These are phyloP conservation scores for Candida glaebosa DNA, from an alignment of 805 yeast species.

Conservation along the genomic window DNA sequence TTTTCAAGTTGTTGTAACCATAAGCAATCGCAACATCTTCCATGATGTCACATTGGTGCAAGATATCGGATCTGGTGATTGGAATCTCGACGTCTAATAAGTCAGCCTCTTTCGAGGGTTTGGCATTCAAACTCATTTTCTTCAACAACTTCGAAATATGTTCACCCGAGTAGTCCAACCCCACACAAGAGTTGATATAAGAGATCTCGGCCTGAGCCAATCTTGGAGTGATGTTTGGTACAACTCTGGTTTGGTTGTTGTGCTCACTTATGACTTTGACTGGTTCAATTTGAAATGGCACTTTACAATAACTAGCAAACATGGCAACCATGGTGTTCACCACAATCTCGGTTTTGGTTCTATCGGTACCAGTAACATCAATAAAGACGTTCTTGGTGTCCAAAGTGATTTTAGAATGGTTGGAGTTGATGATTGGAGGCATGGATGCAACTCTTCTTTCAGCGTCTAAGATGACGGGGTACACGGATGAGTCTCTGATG, in stretches of 20 bases:
- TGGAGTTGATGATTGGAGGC: conserved; percentile 96
- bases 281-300: conserved; percentile 86
- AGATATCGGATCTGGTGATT: conserved; percentile 90
- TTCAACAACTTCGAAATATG: conserved; percentile 66
- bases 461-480: conserved; percentile 84
- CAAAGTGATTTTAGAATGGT: conserved; percentile 81
- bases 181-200: conserved; percentile 90
- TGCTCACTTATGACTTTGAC: conserved; percentile 80
- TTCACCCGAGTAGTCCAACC: conserved; percentile 66
- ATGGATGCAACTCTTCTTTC: conserved; percentile 77
- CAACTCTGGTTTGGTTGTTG: conserved; percentile 67
- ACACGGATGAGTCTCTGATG: conserved; percentile 82
- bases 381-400: conserved; percentile 85
- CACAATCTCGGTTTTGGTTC: conserved; percentile 90
- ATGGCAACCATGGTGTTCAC: conserved; percentile 90
- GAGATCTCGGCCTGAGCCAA: conserved; percentile 67
- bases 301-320: conserved; percentile 85
- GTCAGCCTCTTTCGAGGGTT: conserved; percentile 46
- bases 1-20: conserved; percentile 85
- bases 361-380: conserved; percentile 94
- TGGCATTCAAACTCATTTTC: conserved; percentile 78
- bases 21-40: conserved; percentile 97
- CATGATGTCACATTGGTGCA: conserved; percentile 97
- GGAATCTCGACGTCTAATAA: conserved; percentile 72
- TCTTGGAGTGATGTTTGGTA: conserved; percentile 73